Conservation (phyloP, 108 stramenopile genomes). For the Cyclotella cryptica region DNA sequence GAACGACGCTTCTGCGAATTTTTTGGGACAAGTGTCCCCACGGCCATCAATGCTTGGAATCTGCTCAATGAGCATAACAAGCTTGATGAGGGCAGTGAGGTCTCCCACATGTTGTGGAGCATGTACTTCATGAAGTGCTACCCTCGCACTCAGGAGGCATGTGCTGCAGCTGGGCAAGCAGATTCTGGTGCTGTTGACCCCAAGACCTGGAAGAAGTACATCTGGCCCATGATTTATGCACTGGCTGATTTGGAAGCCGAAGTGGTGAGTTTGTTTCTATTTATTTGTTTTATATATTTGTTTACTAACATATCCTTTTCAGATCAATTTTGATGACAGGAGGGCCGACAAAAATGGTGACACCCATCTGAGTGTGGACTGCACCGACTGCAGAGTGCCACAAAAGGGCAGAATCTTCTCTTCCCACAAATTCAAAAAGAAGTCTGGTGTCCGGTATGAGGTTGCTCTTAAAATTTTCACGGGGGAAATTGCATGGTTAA, state of each 20-base stretch:
- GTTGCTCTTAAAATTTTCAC: slow-evolving; percentile 33
- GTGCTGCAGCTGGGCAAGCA: neutral
- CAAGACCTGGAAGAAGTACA: neutral
- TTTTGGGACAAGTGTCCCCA: too few relatives aligned
- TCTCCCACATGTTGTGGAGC: too few relatives aligned
- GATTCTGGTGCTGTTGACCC: slow-evolving; percentile 2
- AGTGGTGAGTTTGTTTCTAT: neutral
- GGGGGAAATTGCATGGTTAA: slow-evolving; percentile 44
- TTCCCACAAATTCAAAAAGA: slow-evolving; percentile 40
- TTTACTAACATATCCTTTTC: neutral
- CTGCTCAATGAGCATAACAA: too few relatives aligned
- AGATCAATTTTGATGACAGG: slow-evolving; percentile 23
- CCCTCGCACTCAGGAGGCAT: neutral
- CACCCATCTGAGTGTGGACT: slow-evolving; percentile 23
- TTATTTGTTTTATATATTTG: neutral
- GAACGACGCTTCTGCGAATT: neutral
- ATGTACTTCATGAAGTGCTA: too few relatives aligned
- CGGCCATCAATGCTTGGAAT: too few relatives aligned
- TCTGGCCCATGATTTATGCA: neutral
- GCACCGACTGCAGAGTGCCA: slow-evolving; percentile 11
- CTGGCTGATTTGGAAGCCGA: neutral
- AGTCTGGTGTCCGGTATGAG: slow-evolving; percentile 43
- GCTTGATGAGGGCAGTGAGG: too few relatives aligned
- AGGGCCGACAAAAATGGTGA: slow-evolving; percentile 12
- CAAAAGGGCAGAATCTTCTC: neutral